These are phyloP conservation scores for Penstemon davidsonii DNA, from an alignment of 257 asterid species.

Conservation along the genomic window DNA sequence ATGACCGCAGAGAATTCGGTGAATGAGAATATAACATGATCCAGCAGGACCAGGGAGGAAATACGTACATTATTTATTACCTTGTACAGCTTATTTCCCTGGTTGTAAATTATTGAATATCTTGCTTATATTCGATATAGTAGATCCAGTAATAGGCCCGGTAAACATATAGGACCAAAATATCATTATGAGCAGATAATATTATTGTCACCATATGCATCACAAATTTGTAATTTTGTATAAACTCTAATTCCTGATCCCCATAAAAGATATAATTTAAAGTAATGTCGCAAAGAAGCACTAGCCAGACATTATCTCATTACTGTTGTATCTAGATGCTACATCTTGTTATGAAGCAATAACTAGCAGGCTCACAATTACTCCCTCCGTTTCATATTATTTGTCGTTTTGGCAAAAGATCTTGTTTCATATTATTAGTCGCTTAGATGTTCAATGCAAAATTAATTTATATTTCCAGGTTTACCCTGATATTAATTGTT, in stretches of 20 bases:
- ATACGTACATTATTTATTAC: too few relatives aligned
- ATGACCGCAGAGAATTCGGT: background rate
- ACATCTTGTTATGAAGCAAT: background rate
- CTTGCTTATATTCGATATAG: background rate
- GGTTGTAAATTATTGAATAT: background rate
- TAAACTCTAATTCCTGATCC: background rate
- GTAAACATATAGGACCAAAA: background rate
- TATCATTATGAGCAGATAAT: background rate
- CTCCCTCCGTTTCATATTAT: too few relatives aligned
- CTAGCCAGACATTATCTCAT: background rate
- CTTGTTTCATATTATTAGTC: too few relatives aligned
- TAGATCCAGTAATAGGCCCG: background rate
- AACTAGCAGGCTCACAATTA: conserved; percentile 9
- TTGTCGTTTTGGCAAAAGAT: too few relatives aligned
- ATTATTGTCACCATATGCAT: conserved; percentile 13
- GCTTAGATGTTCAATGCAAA: too few relatives aligned
- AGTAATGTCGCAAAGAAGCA: conserved; percentile 1
- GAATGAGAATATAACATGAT: background rate
- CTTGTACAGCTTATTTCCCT: background rate
- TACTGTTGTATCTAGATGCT: conserved; percentile 12
- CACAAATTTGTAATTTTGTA: background rate
- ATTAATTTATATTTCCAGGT: too few relatives aligned
- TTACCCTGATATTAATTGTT: too few relatives aligned
- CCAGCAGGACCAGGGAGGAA: conserved; percentile 6
- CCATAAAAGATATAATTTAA: background rate